A percentile compares a stretch with the other conserved stretches of the same genome.
Evolutionary conservation across 805 yeast species (phyloP).

Genomic region (Yarrowia sp.): DNA sequence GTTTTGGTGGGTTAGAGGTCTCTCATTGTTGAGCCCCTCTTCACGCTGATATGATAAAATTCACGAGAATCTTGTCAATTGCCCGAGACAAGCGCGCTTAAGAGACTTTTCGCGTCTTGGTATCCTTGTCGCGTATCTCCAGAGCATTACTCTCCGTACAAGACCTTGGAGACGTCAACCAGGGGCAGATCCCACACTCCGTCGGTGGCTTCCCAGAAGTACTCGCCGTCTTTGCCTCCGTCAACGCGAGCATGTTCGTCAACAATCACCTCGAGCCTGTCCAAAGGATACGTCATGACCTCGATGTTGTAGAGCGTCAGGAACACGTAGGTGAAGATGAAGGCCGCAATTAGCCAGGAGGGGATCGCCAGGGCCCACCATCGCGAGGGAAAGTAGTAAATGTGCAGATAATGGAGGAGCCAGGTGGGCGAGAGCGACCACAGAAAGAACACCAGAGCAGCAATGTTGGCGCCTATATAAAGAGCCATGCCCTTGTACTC

Average conservation of each 20-base stretch:
- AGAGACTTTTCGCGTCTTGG: too few species aligned
- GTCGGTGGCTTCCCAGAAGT: constrained; percentile 60
- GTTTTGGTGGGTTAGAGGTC: too few species aligned
- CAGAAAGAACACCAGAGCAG: constrained; percentile 53
- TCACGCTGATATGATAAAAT: too few species aligned
- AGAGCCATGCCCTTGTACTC: constrained; percentile 89
- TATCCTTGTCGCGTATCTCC: too few species aligned
- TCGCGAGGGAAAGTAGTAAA: constrained; percentile 77
- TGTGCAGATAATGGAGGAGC: constrained; percentile 52
- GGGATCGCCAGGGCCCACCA: constrained; percentile 90
- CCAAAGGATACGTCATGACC: constrained; percentile 57
- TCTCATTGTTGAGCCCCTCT: too few species aligned
- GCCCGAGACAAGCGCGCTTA: too few species aligned
- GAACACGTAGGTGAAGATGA: constrained; percentile 71
- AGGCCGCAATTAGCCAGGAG: constrained; percentile 60
- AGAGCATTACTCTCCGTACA: constrained; percentile 30
- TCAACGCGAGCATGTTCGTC: constrained; percentile 57
- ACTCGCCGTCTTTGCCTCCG: constrained; percentile 40
- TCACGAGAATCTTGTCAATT: too few species aligned
- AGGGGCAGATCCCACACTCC: constrained; percentile 88
- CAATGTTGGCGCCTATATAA: constrained; percentile 62
- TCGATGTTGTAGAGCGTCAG: constrained; percentile 76
- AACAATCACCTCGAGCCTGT: constrained; percentile 60
- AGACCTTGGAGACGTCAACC: constrained; percentile 37
- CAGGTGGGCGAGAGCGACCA: constrained; percentile 76